Conservation (phyloP, 805 yeast genomes). For the Cephaloascus albidus region DNA sequence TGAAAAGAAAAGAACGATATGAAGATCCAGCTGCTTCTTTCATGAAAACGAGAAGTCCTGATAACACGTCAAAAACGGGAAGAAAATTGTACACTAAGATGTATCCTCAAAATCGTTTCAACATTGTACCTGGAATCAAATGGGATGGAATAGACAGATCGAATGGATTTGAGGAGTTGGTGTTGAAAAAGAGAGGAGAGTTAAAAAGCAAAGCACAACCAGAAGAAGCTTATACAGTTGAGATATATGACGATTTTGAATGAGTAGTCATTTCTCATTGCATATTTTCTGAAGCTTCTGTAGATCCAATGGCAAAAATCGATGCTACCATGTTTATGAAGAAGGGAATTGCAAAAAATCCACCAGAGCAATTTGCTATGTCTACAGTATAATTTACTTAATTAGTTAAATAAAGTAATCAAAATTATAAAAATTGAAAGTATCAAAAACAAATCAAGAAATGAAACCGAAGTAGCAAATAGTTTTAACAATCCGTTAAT, state of each 20-base stretch:
- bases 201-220: slow-evolving; percentile 18
- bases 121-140: slow-evolving; percentile 65
- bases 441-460: too few relatives aligned
- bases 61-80: slow-evolving; percentile 23
- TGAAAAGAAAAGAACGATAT: slow-evolving; percentile 20
- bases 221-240: neutral
- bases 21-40: slow-evolving; percentile 63
- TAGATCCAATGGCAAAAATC: too few relatives aligned
- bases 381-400: too few relatives aligned
- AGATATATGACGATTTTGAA: neutral
- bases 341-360: too few relatives aligned
- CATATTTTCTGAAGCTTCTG: too few relatives aligned
- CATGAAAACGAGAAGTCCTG: slow-evolving; percentile 8
- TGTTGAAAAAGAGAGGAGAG: slow-evolving; percentile 33
- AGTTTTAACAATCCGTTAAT: too few relatives aligned
- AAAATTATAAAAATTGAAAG: too few relatives aligned
- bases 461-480: too few relatives aligned
- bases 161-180: slow-evolving; percentile 71
- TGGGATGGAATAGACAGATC: slow-evolving; percentile 94
- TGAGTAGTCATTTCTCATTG: too few relatives aligned
- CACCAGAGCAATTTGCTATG: too few relatives aligned
- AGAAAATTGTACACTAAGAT: slow-evolving; percentile 46
- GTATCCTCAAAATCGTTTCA: slow-evolving; percentile 63
- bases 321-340: too few relatives aligned
- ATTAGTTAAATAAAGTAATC: too few relatives aligned